Evolutionary conservation across 805 yeast species (phyloP).

Genomic region (Blastobotrys peoriensis): DNA sequence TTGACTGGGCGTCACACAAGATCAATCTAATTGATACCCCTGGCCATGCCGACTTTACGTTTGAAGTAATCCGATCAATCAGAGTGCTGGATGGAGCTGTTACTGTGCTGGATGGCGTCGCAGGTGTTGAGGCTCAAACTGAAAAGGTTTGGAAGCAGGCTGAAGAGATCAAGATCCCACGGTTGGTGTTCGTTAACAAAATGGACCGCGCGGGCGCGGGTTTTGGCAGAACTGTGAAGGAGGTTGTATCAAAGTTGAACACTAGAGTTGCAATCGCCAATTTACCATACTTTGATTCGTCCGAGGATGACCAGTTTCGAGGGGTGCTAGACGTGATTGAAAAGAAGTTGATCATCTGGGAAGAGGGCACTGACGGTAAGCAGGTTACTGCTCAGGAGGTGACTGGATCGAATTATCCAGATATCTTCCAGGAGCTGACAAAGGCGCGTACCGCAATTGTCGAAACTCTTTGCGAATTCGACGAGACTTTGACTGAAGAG

Average conservation of each 20-base stretch:
- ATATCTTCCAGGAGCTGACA: constrained; percentile 33
- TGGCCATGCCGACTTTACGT: constrained; percentile 96
- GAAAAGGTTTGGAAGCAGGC: constrained; percentile 97
- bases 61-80: constrained; percentile 84
- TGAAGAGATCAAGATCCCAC: constrained; percentile 57
- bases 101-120: constrained; percentile 88
- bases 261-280: constrained; percentile 72
- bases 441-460: constrained; percentile 68
- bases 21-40: constrained; percentile 94
- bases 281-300: constrained; percentile 60
- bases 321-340: constrained; percentile 77
- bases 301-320: constrained; percentile 38
- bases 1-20: constrained; percentile 73
- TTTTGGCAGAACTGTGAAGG: constrained; percentile 81
- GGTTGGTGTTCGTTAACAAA: constrained; percentile 77
- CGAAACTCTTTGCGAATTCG: constrained; percentile 78
- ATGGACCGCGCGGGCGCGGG: constrained; percentile 98
- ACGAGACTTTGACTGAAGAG: constrained; percentile 69
- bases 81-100: constrained; percentile 94
- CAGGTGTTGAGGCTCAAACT: constrained; percentile 98
- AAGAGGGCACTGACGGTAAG: constrained; percentile 41
- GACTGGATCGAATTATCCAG: background rate
- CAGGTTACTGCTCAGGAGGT: constrained; percentile 43
- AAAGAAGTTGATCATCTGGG: constrained; percentile 48
- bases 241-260: constrained; percentile 66